Evolutionary conservation across 768 basidiomycete species (phyloP).

Genomic region (Tulasnella sp.): DNA sequence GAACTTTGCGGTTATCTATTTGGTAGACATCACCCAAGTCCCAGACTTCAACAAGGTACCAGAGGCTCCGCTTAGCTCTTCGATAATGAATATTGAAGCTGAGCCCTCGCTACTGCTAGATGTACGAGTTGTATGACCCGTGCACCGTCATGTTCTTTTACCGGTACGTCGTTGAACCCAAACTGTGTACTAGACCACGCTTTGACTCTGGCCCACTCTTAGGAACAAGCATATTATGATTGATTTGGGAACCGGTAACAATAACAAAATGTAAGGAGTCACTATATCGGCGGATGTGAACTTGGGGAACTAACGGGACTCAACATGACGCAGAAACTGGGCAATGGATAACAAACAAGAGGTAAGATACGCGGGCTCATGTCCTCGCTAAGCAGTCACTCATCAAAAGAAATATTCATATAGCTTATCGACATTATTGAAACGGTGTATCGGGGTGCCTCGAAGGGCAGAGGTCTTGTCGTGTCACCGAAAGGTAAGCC

Average conservation of each 20-base stretch:
- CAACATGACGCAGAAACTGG: slow-evolving; percentile 71
- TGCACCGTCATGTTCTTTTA: slow-evolving; percentile 99
- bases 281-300: neutral
- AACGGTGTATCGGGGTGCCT: slow-evolving; percentile 96
- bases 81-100: neutral
- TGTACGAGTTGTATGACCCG: slow-evolving; percentile 98
- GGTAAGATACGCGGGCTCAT: slow-evolving; percentile 42
- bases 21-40: slow-evolving; percentile 92
- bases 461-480: slow-evolving; percentile 95
- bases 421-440: slow-evolving; percentile 97
- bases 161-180: slow-evolving; percentile 58
- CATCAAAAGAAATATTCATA: neutral
- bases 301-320: neutral
- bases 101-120: slow-evolving; percentile 48
- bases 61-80: slow-evolving; percentile 31
- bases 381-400: neutral
- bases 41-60: slow-evolving; percentile 96
- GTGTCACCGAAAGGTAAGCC: slow-evolving; percentile 87
- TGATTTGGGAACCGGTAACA: slow-evolving; percentile 98
- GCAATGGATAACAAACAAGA: slow-evolving; percentile 99
- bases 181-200: slow-evolving; percentile 23
- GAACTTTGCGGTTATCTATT: slow-evolving; percentile 96
- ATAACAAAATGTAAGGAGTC: slow-evolving; percentile 88
- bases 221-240: slow-evolving; percentile 99
- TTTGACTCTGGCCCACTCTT: slow-evolving; percentile 22